Evolutionary conservation across 1,139 yeast genomes (phyloP), one percentile per base, ranked within the genome.

Genomic region (Geotrichum bryndzae): DNA sequence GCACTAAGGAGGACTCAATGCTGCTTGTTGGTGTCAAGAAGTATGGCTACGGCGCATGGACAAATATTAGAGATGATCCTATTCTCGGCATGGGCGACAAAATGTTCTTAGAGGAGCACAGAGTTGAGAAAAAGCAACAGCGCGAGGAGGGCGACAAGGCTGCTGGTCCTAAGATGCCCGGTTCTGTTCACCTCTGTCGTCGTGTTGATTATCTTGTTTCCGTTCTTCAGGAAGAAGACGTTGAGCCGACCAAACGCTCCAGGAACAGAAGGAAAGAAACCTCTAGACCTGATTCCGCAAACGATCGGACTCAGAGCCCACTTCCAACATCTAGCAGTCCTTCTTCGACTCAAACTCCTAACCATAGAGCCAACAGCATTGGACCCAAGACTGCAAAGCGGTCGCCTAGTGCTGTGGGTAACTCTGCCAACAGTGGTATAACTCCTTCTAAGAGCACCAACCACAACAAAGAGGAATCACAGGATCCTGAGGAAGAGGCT

Each of bases 31-130:
- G 99, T 66, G 88, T 94, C 41, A 83, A 84, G 72, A 91, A 90
- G 74, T 90, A 92, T 74, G 99, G 99, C 0, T 94, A 90, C 72
- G 99, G 99, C 25, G 87, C 96, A 0, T 95, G 99, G 99, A 75
- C 83, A 7, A 92, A 89, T 72, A 92, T 95, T 56, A 80, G 99
- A 72, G 99, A 94, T 75, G 99, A 95, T 76, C 98, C 99, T 0
- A 82, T 90, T 62, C 80, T 95, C 64, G 95, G 94, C 15, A 80
- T 95, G 66, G 90, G 91, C 65, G 90, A 90, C 69, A 92, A 90
- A 76, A 76, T 92, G 66, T 92, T 84, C 71, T 79, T 92, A 68
- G 79, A 77, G 64, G 79, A 77, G 69, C 71, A 72, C 65, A 67
- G 79, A 23, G 70, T 71, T 8, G 76, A 73, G 55, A 75, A 72